These are phyloP conservation scores for Pascua guehoae DNA, from an alignment of 1,284 basidiomycete species.

Conservation along the genomic window DNA sequence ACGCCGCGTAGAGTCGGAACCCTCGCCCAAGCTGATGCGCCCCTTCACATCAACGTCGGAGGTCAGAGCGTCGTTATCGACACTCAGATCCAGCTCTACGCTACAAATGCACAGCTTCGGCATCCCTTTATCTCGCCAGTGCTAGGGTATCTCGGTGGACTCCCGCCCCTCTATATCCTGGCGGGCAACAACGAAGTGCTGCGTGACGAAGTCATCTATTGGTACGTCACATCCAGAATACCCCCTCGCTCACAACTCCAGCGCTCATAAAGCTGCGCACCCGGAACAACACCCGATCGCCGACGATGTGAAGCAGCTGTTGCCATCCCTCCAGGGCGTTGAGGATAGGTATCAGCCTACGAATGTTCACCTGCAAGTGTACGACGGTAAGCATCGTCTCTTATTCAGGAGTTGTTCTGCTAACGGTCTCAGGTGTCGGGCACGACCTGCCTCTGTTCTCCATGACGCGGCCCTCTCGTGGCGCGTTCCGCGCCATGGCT, in stretches of 20 bases:
- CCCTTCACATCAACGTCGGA: constrained; percentile 27
- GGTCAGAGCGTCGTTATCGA: constrained; percentile 34
- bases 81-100: constrained; percentile 81
- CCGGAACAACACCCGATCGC: constrained; percentile 69
- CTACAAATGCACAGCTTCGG: constrained; percentile 73
- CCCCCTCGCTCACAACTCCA: constrained; percentile 40
- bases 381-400: constrained; percentile 46
- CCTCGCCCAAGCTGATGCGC: constrained; percentile 30
- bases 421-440: constrained; percentile 47
- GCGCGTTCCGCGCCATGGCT: constrained; percentile 45
- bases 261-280: constrained; percentile 87
- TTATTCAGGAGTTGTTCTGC: not conserved
- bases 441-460: constrained; percentile 70
- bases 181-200: constrained; percentile 88
- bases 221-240: constrained; percentile 54
- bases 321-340: constrained; percentile 65
- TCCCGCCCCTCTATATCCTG: constrained; percentile 82
- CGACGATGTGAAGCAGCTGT: constrained; percentile 59
- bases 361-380: constrained; percentile 80
- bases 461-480: constrained; percentile 64
- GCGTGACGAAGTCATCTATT: constrained; percentile 85
- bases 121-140: constrained; percentile 85
- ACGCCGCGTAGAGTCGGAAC: constrained; percentile 8
- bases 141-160: constrained; percentile 79
- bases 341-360: constrained; percentile 66